phyloP scores from a whole-genome alignment of 345 rosid genomes.

The Populus euphratica region DNA sequence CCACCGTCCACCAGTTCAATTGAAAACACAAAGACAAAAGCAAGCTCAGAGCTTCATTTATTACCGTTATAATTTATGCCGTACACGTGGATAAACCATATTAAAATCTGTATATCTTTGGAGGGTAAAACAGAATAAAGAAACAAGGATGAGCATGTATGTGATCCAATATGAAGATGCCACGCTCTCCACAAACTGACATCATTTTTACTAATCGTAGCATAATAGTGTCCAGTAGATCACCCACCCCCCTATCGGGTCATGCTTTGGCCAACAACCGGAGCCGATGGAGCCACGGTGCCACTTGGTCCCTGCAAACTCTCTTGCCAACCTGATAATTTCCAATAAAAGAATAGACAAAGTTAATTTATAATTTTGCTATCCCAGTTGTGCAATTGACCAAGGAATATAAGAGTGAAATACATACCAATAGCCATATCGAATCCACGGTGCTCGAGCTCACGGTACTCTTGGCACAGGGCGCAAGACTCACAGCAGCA shows the following conservation, averaged over 20 bases:
- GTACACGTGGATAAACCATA: not conserved
- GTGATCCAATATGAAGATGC: too few relatives aligned
- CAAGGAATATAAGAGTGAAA: not conserved
- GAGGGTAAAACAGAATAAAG: not conserved
- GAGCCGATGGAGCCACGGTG: not conserved
- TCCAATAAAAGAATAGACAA: not conserved
- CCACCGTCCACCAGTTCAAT: too few relatives aligned
- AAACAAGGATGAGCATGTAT: not conserved
- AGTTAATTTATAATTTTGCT: not conserved
- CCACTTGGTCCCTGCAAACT: not conserved
- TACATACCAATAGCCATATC: slow-evolving; percentile 31
- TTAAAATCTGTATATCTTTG: not conserved
- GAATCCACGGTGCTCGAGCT: slow-evolving; percentile 42
- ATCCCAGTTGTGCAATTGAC: not conserved
- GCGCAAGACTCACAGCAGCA: slow-evolving; percentile 23
- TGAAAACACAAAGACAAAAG: too few relatives aligned
- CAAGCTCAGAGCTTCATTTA: too few relatives aligned
- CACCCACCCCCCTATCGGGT: too few relatives aligned
- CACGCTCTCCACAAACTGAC: too few relatives aligned
- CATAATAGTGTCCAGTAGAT: too few relatives aligned
- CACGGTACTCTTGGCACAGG: slow-evolving; percentile 35
- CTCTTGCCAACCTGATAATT: slow-evolving; percentile 3
- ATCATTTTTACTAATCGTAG: not conserved
- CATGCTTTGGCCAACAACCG: not conserved
- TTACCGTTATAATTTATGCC: not conserved